Base-by-base conservation (phyloP, 1,284 basidiomycete species). In the Phlebopus sp. region DNA sequence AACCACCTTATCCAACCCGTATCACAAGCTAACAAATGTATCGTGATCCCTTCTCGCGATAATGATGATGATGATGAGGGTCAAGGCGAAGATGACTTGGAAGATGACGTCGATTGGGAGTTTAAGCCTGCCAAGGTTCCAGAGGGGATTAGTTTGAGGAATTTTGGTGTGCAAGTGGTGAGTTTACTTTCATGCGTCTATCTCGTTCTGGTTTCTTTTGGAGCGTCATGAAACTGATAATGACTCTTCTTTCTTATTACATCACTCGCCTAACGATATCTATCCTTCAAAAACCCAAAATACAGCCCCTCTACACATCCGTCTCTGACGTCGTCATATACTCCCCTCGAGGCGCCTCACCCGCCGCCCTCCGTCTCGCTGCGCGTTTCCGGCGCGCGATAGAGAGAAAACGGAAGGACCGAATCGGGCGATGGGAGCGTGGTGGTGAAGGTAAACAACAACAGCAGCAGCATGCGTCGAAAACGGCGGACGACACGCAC, bases 161-260 rank as follows among this genome's bases (percentile, higher is more conserved):
- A 91, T 69, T 90, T 91, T 67, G 88, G 87, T 38, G 88, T 89
- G 54, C 89, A 90, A 64, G 78, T 86, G 59, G 86, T 89, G 64
- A 73, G 86, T 81, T n/a, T n/a, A n/a, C n/a, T n/a, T n/a, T n/a
- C n/a, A n/a, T n/a, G n/a, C n/a, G n/a, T n/a, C n/a, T n/a, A n/a
- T n/a, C n/a, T n/a, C n/a, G n/a, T n/a, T n/a, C n/a, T n/a, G n/a
- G n/a, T n/a, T n/a, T n/a, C n/a, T n/a, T n/a, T n/a, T n/a, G n/a
- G n/a, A n/a, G n/a, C n/a, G n/a, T n/a, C n/a, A n/a, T n/a, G n/a
- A n/a, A n/a, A n/a, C n/a, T n/a, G n/a, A n/a, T n/a, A n/a, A n/a
- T n/a, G n/a, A n/a, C n/a, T n/a, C n/a, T n/a, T n/a, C n/a, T n/a
- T n/a, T n/a, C n/a, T n/a, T n/a, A n/a, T n/a, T n/a, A n/a, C n/a